Base-by-base conservation (phyloP, 306 rosid species). In the Citrullus colocynthis region DNA sequence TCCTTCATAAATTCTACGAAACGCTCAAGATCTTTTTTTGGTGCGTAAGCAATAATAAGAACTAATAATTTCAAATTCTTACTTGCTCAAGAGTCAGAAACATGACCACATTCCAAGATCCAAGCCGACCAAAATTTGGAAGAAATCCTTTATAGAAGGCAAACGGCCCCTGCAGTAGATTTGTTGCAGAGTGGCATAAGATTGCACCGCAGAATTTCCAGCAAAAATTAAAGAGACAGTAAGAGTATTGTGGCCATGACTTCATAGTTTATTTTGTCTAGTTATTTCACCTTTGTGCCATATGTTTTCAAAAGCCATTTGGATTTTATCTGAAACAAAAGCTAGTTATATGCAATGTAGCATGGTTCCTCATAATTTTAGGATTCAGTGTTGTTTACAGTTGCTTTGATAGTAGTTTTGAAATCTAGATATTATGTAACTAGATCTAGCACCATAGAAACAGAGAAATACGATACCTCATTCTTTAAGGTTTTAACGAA, bases 61-160 rank as follows among this genome's bases (percentile, higher is more conserved):
- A 58, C 82, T 21, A 58, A 64, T 48, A 82, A 78, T 52, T 61
- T 72, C 75, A 4, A 44, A 78, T 81, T 78, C 97, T 87, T 88
- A 96, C 99, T 85, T 89, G 97, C 87, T 96, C 99, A 73, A 92
- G 81, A 60, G 88, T 82, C 78, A 96, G 89, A 87, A 96, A 96
- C 99, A 96, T 92, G 59, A 92, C 41, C 71, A 79, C 93, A 60
- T 91, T 96, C 99, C 98, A 92, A 54, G 87, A 82, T 83, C 99
- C 99, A 52, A 92, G 84, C 84, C 99, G 93, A 60, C 82, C 84
- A 76, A 96, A 91, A 84, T 92, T 96, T 54, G 97, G 96, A 80
- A 89, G 83, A 83, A 96, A 96, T 78, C 99, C 99, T 85, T 96
- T 96, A 74, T 96, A 96, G 76, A 96, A 96, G 88, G 99, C 99